Base-by-base conservation (phyloP, 192 early-diverging fungal genomes). In the Entomortierella beljakovae region DNA sequence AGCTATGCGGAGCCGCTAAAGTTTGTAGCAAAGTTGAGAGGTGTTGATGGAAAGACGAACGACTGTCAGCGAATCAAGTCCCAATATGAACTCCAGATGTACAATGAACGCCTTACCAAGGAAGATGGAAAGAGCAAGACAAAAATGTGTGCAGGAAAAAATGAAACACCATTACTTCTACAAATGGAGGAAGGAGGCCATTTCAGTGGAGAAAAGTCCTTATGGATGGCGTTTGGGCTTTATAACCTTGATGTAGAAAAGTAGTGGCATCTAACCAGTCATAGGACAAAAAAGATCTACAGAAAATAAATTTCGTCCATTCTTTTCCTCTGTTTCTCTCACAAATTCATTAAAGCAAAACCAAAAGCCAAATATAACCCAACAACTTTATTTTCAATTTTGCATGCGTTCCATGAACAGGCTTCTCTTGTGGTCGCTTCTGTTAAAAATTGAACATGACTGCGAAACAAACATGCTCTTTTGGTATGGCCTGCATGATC, bases 171-270 rank as follows among this genome's bases (percentile, higher is more conserved):
- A 15, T 33, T 81, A 22, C 6, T 81, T 8, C 43, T 81, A 11
- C 57, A 67, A 26, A 64, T 81, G 29, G 80, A 73, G n/a, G 70
- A 81, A 8, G 64, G 69, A 2, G 80, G 80, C 2, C 69, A 68
- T 37, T 71, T 81, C 22, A 66, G 59, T 57, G 69, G 64, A 15
- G 49, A 29, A 15, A 46, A n/a, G 13, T 64, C 80, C 13, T 59
- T 81, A 3, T 81, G 80, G 80, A 68, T 73, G 64, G 80, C 80
- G 1, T 81, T 81, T 73, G 70, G 61, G 15, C 29, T 81, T 6
- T 53, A 81, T 33, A 71, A 65, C 10, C 49, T 81, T 13, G 80
- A 34, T 7, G 55, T 57, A 0, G 68, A 59, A 35, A 58, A 60
- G 22, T n/a, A n/a, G 61, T 64, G 8, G 26, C 18, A 43, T 43